Conservation (phyloP, 768 basidiomycete species). For the Naganishia vaughanmartiniae region DNA sequence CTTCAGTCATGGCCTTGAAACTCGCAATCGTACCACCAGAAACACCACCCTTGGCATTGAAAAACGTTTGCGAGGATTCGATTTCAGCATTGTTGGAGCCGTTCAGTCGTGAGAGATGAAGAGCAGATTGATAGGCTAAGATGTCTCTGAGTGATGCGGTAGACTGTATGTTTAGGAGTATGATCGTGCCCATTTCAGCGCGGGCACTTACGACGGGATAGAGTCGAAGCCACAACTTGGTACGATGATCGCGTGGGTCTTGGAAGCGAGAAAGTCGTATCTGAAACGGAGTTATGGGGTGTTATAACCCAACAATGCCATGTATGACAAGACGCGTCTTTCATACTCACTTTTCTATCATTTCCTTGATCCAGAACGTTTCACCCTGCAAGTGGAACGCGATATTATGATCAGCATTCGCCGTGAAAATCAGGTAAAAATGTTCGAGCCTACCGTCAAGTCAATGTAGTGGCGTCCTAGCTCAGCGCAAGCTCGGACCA, state of each 20-base stretch:
- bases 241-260: constrained; percentile 71
- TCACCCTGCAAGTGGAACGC: constrained; percentile 55
- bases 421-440: not conserved
- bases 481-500: constrained; percentile 62
- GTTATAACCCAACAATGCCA: not conserved
- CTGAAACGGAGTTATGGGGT: constrained; percentile 52
- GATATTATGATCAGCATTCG: not conserved
- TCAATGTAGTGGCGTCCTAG: constrained; percentile 82
- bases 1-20: constrained; percentile 49
- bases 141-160: constrained; percentile 56
- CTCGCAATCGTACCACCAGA: constrained; percentile 65
- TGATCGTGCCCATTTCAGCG: not conserved
- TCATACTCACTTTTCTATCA: constrained; percentile 60
- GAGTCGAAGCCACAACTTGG: constrained; percentile 66
- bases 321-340: not conserved
- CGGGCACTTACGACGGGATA: constrained; percentile 44
- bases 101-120: constrained; percentile 30
- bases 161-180: not conserved
- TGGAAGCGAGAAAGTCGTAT: constrained; percentile 68
- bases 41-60: constrained; percentile 56
- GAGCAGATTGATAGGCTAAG: constrained; percentile 58
- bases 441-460: constrained; percentile 55
- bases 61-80: constrained; percentile 56
- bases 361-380: constrained; percentile 63
- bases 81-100: constrained; percentile 58